Evolutionary conservation across 495 filamentous ascomycete species (phyloP), one percentile per base, ranked within the genome.

Genomic region (Podospora appendiculata): DNA sequence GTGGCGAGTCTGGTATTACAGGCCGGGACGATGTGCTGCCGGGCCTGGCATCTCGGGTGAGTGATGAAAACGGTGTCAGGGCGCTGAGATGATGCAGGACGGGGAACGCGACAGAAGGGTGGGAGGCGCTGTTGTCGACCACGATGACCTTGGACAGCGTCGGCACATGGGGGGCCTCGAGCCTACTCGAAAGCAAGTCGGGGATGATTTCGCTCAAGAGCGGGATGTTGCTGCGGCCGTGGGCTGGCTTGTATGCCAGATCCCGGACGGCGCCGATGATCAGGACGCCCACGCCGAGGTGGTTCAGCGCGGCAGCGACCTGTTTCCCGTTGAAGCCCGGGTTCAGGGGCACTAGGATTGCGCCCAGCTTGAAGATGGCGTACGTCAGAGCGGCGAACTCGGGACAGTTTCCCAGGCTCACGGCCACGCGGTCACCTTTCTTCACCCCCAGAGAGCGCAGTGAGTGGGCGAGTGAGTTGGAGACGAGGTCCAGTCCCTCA

Each of bases 321-420:
- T 98, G 93, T 12, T 71, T 62, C 16, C 78, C 70, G 60, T 90
- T 96, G 77, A 96, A 98, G 0, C 83, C 87, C 3, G 90, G 92
- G 68, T 98, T 98, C 34, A 98, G 74, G 2, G 93, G 93, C 2
- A 95, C 91, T 51, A 96, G 72, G 45, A 96, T 84, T 41, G 89
- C 93, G 13, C 93, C 93, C 3, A 96, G 77, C 66, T 98, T 96
- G 68, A 93, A 95, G 17, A 95, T 56, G 6, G 90, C 90, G 70
- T 98, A 96, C 18, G 87, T 94, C 13, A 81, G 68, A 65, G 85
- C 80, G 4, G 87, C 88, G 62, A 84, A 90, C 70, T 95, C 90
- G 62, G 87, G 73, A 32, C 80, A 84, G 60, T 96, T 98, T 1
- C 93, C 91, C 16, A 96, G 66, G 58, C 84, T 88, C 12, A 96